These are phyloP conservation scores for Turritis glabra DNA, from an alignment of 345 rosid species.

Conservation along the genomic window DNA sequence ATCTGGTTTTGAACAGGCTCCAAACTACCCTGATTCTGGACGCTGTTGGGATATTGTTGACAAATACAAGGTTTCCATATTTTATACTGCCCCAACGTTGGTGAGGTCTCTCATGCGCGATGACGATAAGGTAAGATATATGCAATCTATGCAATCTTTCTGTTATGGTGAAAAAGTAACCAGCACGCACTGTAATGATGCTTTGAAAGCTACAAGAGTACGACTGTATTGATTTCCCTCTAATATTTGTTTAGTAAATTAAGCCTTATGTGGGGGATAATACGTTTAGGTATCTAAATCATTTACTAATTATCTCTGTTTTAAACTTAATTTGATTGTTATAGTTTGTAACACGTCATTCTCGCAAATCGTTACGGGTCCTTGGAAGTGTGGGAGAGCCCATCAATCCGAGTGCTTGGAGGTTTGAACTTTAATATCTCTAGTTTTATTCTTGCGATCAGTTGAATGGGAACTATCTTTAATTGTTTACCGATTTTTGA, in stretches of 20 bases:
- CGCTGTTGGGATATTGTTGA: slow-evolving; percentile 98
- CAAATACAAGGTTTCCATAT: slow-evolving; percentile 87
- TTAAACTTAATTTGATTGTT: slow-evolving; percentile 24
- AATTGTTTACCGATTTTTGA: slow-evolving; percentile 20
- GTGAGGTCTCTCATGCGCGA: slow-evolving; percentile 98
- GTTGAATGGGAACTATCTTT: not conserved
- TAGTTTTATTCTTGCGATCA: slow-evolving; percentile 14
- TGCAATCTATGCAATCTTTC: slow-evolving; percentile 35
- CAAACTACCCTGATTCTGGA: slow-evolving; percentile 93
- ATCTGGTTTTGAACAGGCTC: slow-evolving; percentile 55
- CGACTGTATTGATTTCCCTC: not conserved
- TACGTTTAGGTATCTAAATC: not conserved
- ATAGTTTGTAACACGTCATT: slow-evolving; percentile 78
- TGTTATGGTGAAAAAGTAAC: not conserved
- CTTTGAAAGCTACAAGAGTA: not conserved
- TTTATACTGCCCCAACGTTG: slow-evolving; percentile 96
- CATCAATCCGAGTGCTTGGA: slow-evolving; percentile 99
- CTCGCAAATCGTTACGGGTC: slow-evolving; percentile 89
- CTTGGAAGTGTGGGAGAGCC: slow-evolving; percentile 99
- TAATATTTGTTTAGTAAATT: not conserved
- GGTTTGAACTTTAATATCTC: slow-evolving; percentile 49
- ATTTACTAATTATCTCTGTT: not conserved
- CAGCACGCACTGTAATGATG: not conserved
- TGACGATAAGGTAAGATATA: slow-evolving; percentile 63
- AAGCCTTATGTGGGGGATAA: slow-evolving; percentile 3